Conservation (phyloP, 1,139 yeast species). For the Magnusiomyces sp. region DNA sequence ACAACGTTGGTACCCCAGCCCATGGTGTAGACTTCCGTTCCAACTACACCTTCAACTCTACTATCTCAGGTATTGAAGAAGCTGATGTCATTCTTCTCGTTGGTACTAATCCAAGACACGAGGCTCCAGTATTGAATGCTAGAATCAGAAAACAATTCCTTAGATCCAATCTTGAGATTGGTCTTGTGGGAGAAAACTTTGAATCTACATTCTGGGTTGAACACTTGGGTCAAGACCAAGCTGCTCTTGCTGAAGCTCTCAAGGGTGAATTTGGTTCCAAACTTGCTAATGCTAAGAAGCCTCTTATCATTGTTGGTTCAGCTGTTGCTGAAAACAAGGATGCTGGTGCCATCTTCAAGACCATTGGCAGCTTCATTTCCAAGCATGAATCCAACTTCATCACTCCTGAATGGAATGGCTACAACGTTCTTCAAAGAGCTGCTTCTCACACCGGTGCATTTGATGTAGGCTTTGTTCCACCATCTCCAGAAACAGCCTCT, state of each 20-base stretch:
- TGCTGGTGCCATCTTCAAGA: constrained; percentile 52
- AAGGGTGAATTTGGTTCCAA: constrained; percentile 63
- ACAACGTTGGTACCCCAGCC: constrained; percentile 49
- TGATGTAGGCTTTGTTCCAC: constrained; percentile 69
- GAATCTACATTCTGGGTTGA: constrained; percentile 67
- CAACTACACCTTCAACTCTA: constrained; percentile 71
- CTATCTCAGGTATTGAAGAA: constrained; percentile 71
- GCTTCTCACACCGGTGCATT: constrained; percentile 83
- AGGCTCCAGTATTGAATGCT: constrained; percentile 82
- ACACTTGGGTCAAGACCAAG: constrained; percentile 55
- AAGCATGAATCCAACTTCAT: constrained; percentile 51
- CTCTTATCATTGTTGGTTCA: constrained; percentile 76
- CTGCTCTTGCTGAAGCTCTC: constrained; percentile 52
- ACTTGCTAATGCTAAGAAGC: constrained; percentile 59
- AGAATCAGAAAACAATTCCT: constrained; percentile 82
- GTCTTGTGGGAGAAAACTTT: constrained; percentile 67
- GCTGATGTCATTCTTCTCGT: constrained; percentile 73
- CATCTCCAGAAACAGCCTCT: constrained; percentile 40
- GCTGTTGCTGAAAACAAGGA: constrained; percentile 67
- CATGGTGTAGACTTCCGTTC: constrained; percentile 72
- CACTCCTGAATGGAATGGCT: constrained; percentile 74
- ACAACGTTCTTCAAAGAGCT: constrained; percentile 73
- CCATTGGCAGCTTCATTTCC: constrained; percentile 55
- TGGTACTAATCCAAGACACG: constrained; percentile 85
- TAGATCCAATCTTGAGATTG: constrained; percentile 52